Evolutionary conservation across 495 filamentous ascomycete species (phyloP).

Genomic region (Sabuloglossum arenarium): DNA sequence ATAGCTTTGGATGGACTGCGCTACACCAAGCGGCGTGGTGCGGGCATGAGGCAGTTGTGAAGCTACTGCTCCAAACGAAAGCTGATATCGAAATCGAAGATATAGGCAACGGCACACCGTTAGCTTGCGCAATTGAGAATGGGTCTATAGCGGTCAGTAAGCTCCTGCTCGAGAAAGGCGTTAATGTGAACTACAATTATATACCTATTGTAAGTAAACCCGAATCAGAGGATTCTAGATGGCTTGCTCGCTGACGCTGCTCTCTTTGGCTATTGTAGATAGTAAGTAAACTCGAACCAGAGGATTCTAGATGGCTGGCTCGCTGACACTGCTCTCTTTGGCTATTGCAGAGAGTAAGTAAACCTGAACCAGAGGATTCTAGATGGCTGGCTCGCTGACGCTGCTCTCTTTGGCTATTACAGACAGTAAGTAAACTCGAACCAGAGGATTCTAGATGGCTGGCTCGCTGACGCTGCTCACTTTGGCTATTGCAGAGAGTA

Average conservation of each 20-base stretch:
- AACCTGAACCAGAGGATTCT: too few relatives aligned
- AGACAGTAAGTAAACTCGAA: background rate
- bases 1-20: background rate
- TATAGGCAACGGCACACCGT: background rate
- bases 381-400: background rate
- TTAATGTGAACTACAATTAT: background rate
- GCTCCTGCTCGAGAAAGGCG: background rate
- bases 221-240: background rate
- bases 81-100: conserved; percentile 1
- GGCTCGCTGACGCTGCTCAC: background rate
- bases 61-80: background rate
- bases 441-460: background rate
- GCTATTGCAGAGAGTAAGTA: background rate
- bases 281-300: background rate
- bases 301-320: background rate
- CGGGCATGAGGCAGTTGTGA: conserved; percentile 2
- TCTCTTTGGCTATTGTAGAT: background rate
- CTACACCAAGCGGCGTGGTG: background rate
- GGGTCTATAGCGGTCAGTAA: background rate
- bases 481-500: background rate
- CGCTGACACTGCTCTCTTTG: background rate
- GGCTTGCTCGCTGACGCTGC: background rate
- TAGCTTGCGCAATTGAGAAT: conserved; percentile 1
- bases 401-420: background rate
- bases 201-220: background rate